These are phyloP conservation scores for Phytophthora pisi DNA, from an alignment of 352 stramenopile species.

Conservation along the genomic window DNA sequence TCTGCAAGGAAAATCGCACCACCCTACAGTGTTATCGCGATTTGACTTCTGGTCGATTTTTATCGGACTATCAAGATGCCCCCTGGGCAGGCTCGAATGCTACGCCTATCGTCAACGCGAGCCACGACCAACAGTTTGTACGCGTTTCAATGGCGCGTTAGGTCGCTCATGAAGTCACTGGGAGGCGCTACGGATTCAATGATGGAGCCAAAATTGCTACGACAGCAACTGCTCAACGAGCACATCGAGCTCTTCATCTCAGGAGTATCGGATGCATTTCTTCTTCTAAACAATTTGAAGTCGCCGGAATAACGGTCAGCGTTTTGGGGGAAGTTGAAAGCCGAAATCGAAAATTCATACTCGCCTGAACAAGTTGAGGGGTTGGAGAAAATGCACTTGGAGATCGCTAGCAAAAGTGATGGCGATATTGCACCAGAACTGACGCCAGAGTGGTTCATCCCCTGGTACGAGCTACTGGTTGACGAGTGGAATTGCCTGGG, in stretches of 20 bases:
- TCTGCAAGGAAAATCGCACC: neutral
- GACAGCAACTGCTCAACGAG: neutral
- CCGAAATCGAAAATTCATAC: slow-evolving; percentile 1
- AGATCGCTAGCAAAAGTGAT: neutral
- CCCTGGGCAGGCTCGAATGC: slow-evolving; percentile 6
- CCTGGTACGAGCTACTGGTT: slow-evolving; percentile 14
- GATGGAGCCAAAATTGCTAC: neutral
- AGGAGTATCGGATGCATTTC: neutral
- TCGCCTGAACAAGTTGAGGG: neutral
- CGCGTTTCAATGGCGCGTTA: slow-evolving; percentile 8
- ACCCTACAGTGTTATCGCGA: neutral
- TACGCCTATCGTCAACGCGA: slow-evolving; percentile 4
- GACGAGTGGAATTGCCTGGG: slow-evolving; percentile 11
- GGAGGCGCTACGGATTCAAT: neutral
- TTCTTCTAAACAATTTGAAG: slow-evolving; percentile 16
- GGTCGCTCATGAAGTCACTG: neutral
- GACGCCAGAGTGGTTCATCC: neutral
- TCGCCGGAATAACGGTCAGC: neutral
- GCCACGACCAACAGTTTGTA: slow-evolving; percentile 6
- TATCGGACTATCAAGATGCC: slow-evolving; percentile 4
- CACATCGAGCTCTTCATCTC: slow-evolving; percentile 4
- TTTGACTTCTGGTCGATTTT: slow-evolving; percentile 13
- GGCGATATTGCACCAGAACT: neutral
- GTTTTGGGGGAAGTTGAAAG: neutral
- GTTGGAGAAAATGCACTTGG: neutral